Evolutionary conservation across 495 filamentous ascomycete species (phyloP), one percentile per base, ranked within the genome.

Genomic region (Aspergillus nidulans): DNA sequence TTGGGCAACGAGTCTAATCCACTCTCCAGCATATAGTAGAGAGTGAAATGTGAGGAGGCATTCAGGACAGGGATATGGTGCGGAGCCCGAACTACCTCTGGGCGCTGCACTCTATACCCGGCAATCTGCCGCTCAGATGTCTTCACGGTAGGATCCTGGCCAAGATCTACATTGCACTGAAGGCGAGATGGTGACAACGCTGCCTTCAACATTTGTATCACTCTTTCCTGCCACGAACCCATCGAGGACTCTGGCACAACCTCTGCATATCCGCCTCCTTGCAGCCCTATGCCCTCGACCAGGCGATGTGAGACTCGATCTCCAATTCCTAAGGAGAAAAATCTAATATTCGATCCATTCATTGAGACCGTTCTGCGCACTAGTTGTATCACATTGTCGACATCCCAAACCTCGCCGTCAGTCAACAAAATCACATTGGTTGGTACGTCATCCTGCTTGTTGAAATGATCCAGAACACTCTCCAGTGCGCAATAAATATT

Each of bases 301-400:
- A 68, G 44, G 12, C 40, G 41, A 58, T 61, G 57, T 1, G 65
- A 68, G 16, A 65, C 65, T 3, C 23, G 2, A 47, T 68, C 26
- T 9, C 65, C 65, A 25, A 68, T 65, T 8, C 65, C 65, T 1
- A 68, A 36, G n/a, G 63, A 24, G 36, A 68, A 68, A 21, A 65
- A 59, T 20, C 65, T 12, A 24, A 65, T 42, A 16, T 20, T 38
- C 8, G 20, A 49, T n/a, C 48, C 20, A 2, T 18, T 13, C 16
- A 36, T 28, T 16, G 41, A 25, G 16, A n/a, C 10, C 2, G 43
- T 55, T 30, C 4, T 20, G 13, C 41, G 21, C 19, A 67, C 58
- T 16, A 60, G 53, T 8, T 62, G 12, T 4, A 55, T 47, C 19
- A 53, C 20, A 16, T 52, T 10, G 5, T 57, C 40, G 13, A 38